phyloP scores from a whole-genome alignment of 2,329 filamentous ascomycete genomes.

The Monosporascus ibericus region DNA sequence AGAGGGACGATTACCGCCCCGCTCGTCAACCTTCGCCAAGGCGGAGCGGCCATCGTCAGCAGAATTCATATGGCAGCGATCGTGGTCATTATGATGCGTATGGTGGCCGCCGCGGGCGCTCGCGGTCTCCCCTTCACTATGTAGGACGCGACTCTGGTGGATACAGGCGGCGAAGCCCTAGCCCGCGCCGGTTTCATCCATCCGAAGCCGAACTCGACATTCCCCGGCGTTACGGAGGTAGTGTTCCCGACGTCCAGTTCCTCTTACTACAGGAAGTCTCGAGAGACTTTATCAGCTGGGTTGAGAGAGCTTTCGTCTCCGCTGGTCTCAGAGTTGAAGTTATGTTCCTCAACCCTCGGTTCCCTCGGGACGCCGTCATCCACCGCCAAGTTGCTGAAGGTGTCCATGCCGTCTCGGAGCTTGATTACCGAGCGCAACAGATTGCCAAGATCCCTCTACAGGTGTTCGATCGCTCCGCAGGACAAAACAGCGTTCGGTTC shows the following conservation, averaged over 20 bases:
- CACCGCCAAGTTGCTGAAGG: conserved; percentile 83
- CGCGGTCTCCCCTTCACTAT: conserved; percentile 57
- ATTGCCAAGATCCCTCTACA: conserved; percentile 73
- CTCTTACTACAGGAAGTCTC: conserved; percentile 74
- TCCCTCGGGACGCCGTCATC: conserved; percentile 73
- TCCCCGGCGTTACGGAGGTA: conserved; percentile 63
- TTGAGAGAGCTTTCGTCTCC: conserved; percentile 68
- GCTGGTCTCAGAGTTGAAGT: conserved; percentile 71
- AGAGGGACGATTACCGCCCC: conserved; percentile 22
- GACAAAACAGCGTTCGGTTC: conserved; percentile 70
- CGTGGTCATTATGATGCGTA: conserved; percentile 34
- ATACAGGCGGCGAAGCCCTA: conserved; percentile 65
- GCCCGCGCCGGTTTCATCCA: conserved; percentile 49
- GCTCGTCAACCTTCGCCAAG: conserved; percentile 19
- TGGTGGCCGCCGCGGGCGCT: conserved; percentile 51
- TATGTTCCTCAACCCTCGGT: conserved; percentile 70
- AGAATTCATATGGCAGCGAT: conserved; percentile 29
- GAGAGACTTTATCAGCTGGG: conserved; percentile 74
- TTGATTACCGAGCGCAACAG: conserved; percentile 64
- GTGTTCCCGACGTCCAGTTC: conserved; percentile 86
- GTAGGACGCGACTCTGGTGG: conserved; percentile 38
- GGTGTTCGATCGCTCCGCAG: conserved; percentile 74
- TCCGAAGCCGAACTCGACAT: conserved; percentile 58
- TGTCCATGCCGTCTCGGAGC: conserved; percentile 75
- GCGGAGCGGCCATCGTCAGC: conserved; percentile 26